Base-by-base conservation (phyloP, 345 rosid species). In the Bruguiera sexangula region DNA sequence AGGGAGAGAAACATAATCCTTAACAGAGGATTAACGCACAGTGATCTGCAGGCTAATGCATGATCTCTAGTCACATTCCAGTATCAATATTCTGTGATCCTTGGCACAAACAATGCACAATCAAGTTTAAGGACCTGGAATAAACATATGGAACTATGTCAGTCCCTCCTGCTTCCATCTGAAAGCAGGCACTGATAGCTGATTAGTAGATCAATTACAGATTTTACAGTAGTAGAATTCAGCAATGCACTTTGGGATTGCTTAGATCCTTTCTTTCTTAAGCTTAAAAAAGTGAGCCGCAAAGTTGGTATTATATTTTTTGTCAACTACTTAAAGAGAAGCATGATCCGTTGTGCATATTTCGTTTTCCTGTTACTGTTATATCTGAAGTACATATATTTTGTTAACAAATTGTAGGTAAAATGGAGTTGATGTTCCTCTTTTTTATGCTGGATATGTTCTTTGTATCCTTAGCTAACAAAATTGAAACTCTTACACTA, bases 401-500 rank as follows among this genome's bases (percentile, higher is more conserved):
- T 43, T 13, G 19, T 43, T 43, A 43, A 43, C 50, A 43, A 11
- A 43, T 2, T 43, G 19, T 13, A 13, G 50, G 50, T 43, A 6
- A 43, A 43, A 3, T 13, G 50, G 50, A 43, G 50, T 15, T 13
- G 50, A 43, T 13, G 5, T 43, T 43, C 32, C 60, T 20, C 55
- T 60, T 53, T 62, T 58, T 77, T 51, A 18, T 46, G 21, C 26
- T 46, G 13, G 29, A 54, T 39, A 27, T 39, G 62, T 67, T 10
- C 39, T 20, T 66, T 58, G 62, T 6, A 53, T 50, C 60, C 64
- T 36, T 62, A 36, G 37, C 29, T 52, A 62, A 50, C 63, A n/a
- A 32, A 56, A 26, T 51, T 76, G 26, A 65, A 55, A 43, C 46
- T 60, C 50, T 34, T 75, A 48, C 66, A 39, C 75, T 74, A 74